These are phyloP conservation scores for Penicillium simplicissimum DNA, from an alignment of 495 filamentous ascomycete genomes.

Conservation along the genomic window DNA sequence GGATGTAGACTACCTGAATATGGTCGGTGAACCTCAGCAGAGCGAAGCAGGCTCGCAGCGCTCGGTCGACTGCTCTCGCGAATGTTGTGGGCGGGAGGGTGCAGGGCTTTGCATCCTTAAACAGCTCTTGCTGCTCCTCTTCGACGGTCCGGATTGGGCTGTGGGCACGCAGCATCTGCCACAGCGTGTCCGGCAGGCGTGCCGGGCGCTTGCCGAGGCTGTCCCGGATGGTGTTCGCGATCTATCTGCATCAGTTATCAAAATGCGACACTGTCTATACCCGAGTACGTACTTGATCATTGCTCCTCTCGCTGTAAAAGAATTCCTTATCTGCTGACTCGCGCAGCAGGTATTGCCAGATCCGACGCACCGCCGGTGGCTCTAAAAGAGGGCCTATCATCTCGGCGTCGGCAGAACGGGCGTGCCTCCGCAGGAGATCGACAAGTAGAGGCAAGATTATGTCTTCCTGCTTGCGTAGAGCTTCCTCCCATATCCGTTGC, in stretches of 20 bases:
- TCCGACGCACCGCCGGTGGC: no score
- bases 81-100: no score
- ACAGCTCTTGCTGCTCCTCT: background rate
- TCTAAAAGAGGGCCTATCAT: no score
- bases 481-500: background rate
- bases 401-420: no score
- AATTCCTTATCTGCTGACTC: background rate
- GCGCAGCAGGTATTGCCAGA: no score
- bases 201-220: background rate
- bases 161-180: background rate
- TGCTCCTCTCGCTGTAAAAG: background rate
- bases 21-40: no score
- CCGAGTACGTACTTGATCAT: no score
- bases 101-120: background rate
- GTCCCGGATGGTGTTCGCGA: background rate
- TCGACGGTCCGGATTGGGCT: constrained; percentile 2
- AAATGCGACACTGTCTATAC: background rate
- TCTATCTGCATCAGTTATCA: background rate
- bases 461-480: background rate
- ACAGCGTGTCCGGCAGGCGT: background rate
- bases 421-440: no score
- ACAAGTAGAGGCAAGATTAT: background rate
- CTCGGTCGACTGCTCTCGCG: no score
- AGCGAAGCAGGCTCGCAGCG: no score
- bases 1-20: no score